Base-by-base conservation (phyloP, 495 filamentous ascomycete genomes). In the Tuber aestivum region DNA sequence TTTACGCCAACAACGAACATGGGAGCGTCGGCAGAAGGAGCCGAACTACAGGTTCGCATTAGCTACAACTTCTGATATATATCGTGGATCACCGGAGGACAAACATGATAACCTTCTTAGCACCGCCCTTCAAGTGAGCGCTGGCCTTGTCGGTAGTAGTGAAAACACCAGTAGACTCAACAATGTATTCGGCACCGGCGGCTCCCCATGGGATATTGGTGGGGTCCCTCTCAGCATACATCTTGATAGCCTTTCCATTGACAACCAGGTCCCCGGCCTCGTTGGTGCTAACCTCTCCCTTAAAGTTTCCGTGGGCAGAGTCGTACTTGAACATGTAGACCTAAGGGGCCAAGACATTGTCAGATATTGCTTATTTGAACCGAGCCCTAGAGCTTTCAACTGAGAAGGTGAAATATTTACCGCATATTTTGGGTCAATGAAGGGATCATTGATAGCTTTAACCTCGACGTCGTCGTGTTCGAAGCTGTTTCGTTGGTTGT, bases 1-100 rank as follows among this genome's bases (percentile, higher is more conserved):
- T 99, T 99, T 87, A 99, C 95, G 85, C 95, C 95, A 92, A 97
- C 97, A 83, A 99, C 95, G 89, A 95, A 99, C 95, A 99, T 99
- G 83, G 95, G 95, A 83, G 95, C 96, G 90, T 99, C 95, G 77
- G 94, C 94, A 80, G 95, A 99, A 80, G 95, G 95, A 83, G 95
- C 95, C 82, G 95, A 98, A 91, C 80, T 82, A 69, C 69, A 44
- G 27, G n/a, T 20, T n/a, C 18, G 1, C 21, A 45, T 78, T 37
- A 78, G 38, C 65, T 37, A 41, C n/a, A 40, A 44, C 45, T 35
- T n/a, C 37, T 38, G 12, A n/a, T 56, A 70, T 56, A 70, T 45
- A 41, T 14, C 38, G 70, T 35, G 35, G 18, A 45, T 45, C 32
- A 37, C 27, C 9, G 41, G 70, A 35, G 56, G 74, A 81, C 80